Percentiles rank a stretch among this genome's conserved stretches.
Conservation (phyloP, 2,329 filamentous ascomycete species). For the Trichophyton mentagrophytes region DNA sequence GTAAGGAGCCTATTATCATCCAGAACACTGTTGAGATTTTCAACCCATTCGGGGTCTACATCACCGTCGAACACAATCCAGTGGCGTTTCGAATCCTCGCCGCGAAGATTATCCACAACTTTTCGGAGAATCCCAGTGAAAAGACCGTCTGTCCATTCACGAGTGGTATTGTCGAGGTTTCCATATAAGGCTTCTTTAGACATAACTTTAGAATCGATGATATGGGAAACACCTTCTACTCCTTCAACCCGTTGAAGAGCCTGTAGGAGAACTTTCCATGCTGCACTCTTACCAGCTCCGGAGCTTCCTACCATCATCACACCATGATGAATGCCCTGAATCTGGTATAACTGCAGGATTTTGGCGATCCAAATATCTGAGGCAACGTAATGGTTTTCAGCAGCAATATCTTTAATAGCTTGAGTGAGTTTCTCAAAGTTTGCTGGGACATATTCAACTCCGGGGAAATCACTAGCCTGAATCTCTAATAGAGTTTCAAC, state of each 20-base stretch:
- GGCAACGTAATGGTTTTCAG: conserved; percentile 74
- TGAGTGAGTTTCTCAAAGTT: conserved; percentile 66
- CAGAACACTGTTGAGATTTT: conserved; percentile 98
- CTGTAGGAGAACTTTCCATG: conserved; percentile 85
- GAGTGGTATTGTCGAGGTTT: conserved; percentile 86
- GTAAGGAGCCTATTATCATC: conserved; percentile 98
- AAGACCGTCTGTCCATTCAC: conserved; percentile 96
- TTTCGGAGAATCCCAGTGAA: conserved; percentile 97
- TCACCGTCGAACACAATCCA: conserved; percentile 99
- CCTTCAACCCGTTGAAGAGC: conserved; percentile 84
- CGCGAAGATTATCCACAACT: conserved; percentile 96
- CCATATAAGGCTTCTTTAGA: conserved; percentile 96
- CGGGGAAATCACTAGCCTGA: conserved; percentile 77
- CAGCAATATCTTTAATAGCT: conserved; percentile 70
- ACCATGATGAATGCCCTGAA: conserved; percentile 94
- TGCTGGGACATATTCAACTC: conserved; percentile 82
- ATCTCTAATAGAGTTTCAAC: conserved; percentile 78
- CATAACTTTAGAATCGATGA: conserved; percentile 99
- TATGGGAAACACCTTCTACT: conserved; percentile 86
- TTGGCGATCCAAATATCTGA: conserved; percentile 97
- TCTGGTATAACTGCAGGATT: conserved; percentile 91
- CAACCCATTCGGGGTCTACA: conserved; percentile 98
- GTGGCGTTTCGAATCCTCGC: conserved; percentile 90
- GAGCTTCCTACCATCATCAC: conserved; percentile 99
- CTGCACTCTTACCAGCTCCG: conserved; percentile 89